phyloP scores from a whole-genome alignment of 805 yeast genomes.

The Clavispora santaluciae region DNA sequence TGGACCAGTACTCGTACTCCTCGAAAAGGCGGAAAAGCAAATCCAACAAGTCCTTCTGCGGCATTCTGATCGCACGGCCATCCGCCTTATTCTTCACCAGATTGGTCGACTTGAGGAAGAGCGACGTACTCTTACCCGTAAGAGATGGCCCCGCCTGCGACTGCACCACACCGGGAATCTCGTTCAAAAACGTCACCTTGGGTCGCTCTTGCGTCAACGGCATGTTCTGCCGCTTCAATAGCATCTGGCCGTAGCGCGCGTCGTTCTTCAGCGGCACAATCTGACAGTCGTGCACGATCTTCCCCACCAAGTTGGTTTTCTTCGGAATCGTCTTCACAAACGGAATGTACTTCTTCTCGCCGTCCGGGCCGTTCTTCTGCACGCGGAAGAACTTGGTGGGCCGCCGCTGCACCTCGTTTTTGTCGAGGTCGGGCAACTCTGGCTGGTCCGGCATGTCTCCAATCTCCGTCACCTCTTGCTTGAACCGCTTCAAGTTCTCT shows the following conservation, averaged over 20 bases:
- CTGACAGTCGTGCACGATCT: slow-evolving; percentile 88
- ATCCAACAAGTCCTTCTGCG: slow-evolving; percentile 86
- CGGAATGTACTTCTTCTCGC: slow-evolving; percentile 52
- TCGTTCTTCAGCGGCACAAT: slow-evolving; percentile 75
- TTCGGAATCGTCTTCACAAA: slow-evolving; percentile 83
- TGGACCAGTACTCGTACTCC: slow-evolving; percentile 93
- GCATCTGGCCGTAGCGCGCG: slow-evolving; percentile 61
- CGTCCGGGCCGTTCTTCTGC: slow-evolving; percentile 26
- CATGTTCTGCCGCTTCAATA: slow-evolving; percentile 47
- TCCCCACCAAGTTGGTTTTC: slow-evolving; percentile 82
- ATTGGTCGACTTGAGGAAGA: slow-evolving; percentile 49
- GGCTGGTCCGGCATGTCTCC: slow-evolving; percentile 53
- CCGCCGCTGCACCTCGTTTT: slow-evolving; percentile 17
- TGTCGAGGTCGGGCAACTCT: slow-evolving; percentile 18
- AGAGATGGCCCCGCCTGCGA: slow-evolving; percentile 84
- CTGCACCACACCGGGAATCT: slow-evolving; percentile 82
- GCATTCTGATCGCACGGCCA: slow-evolving; percentile 92
- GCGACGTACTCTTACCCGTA: slow-evolving; percentile 60
- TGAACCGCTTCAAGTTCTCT: slow-evolving; percentile 44
- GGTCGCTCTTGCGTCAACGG: slow-evolving; percentile 45
- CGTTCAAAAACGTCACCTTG: slow-evolving; percentile 66
- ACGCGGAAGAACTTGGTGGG: slow-evolving; percentile 23
- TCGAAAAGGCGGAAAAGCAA: slow-evolving; percentile 84
- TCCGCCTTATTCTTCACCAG: slow-evolving; percentile 49
- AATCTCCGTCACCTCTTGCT: slow-evolving; percentile 46